Evolutionary conservation across 2,329 filamentous ascomycete species (phyloP), one percentile per base, ranked within the genome.

Genomic region (Diplodia intermedia): DNA sequence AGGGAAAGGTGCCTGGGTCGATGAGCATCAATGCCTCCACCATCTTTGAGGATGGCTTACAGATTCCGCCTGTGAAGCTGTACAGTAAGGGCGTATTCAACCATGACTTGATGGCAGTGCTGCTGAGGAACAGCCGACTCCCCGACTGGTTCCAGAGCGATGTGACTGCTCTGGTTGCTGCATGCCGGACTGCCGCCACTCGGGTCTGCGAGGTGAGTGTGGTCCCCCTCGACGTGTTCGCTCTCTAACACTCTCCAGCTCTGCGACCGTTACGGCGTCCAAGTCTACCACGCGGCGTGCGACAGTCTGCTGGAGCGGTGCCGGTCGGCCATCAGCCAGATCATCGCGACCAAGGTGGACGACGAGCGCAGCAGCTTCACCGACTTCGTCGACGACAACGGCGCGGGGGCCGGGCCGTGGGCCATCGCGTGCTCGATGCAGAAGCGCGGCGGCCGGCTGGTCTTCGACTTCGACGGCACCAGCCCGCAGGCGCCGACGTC

Each of bases 351-450:
- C 0, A 79, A 83, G 15, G 81, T 85, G 14, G 78, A 80, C 33
- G 75, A 76, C n/a, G 71, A 82, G 53, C 76, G 75, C 50, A 79
- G 77, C 47, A 78, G 75, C 9, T 84, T 85, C 68, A 83, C 82
- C 1, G 83, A 84, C 71, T 84, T 83, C 71, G 79, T 84, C 56
- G 82, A 84, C 71, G 82, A 84, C 68, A 82, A 84, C 65, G 82
- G 82, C 1, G 80, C 82, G 56, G 80, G 79, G 3, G 70, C 80
- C 12, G 81, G 82, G 0, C 82, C 82, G 0, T 84, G 82, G 73
- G 82, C 81, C 0, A 75, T 85, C 8, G 79, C 78, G 29, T 85
- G 83, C 72, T 80, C 79, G 0, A 84, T 84, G 82, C 77, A 78
- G 50, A 84, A 81, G 65, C 74, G 78, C 14, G 78, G 77, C 11